Conservation (phyloP, 306 rosid species). For the Sophora flavescens region DNA sequence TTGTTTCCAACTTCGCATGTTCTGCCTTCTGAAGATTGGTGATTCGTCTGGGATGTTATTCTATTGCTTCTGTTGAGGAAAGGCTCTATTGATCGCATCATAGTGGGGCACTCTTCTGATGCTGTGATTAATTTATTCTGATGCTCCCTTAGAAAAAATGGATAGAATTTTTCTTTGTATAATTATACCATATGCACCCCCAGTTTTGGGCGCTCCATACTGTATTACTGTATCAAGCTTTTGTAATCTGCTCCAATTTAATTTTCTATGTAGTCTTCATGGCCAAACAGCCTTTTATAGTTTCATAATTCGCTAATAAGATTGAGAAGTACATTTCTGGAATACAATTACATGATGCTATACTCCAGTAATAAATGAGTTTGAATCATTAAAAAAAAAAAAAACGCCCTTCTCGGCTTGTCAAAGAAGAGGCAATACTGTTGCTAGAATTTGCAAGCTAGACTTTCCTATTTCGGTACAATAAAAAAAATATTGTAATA, state of each 20-base stretch:
- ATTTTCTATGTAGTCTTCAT: constrained; percentile 38
- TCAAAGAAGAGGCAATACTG: too few species aligned
- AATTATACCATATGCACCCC: constrained; percentile 59
- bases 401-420: too few species aligned
- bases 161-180: constrained; percentile 51
- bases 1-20: too few species aligned
- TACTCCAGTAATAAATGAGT: constrained; percentile 32
- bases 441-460: too few species aligned
- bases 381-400: constrained; percentile 31
- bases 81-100: constrained; percentile 43
- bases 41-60: constrained; percentile 39
- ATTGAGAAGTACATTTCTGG: constrained; percentile 56
- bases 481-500: too few species aligned
- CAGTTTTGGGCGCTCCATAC: constrained; percentile 49
- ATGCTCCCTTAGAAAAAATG: constrained; percentile 46
- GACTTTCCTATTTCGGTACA: too few species aligned
- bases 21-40: constrained; percentile 45
- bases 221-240: constrained; percentile 49
- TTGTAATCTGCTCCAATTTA: constrained; percentile 45
- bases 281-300: constrained; percentile 52
- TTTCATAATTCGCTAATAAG: constrained; percentile 53
- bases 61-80: constrained; percentile 1
- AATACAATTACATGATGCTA: constrained; percentile 38
- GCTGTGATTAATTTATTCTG: constrained; percentile 41
- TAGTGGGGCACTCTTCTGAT: constrained; percentile 44